These are phyloP conservation scores for Chenopodium quinoa DNA, from an alignment of 148 eudicot genomes.

Conservation along the genomic window DNA sequence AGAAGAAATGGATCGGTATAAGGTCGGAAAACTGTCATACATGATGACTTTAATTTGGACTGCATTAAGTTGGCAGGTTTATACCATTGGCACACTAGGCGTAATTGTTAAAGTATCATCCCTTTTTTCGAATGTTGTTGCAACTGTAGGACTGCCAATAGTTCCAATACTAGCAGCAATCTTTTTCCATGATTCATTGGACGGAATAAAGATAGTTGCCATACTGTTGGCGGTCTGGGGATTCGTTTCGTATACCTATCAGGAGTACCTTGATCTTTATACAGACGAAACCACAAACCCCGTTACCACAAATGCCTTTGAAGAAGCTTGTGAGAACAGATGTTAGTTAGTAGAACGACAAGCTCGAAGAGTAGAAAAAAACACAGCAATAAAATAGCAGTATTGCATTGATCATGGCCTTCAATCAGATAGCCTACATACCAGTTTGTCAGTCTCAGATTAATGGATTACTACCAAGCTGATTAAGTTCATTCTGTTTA, in stretches of 20 bases:
- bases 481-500: not conserved
- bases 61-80: slow-evolving; percentile 43
- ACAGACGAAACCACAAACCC: not conserved
- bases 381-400: not conserved
- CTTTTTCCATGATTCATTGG: slow-evolving; percentile 45
- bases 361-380: not conserved
- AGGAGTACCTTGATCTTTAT: slow-evolving; percentile 37
- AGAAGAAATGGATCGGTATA: slow-evolving; percentile 32
- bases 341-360: not conserved
- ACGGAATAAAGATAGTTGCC: slow-evolving; percentile 41
- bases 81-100: slow-evolving; percentile 29
- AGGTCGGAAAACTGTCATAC: slow-evolving; percentile 34
- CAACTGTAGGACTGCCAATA: slow-evolving; percentile 41
- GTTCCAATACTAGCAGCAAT: slow-evolving; percentile 46
- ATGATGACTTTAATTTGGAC: slow-evolving; percentile 44
- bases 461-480: no score
- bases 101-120: slow-evolving; percentile 41
- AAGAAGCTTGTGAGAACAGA: slow-evolving; percentile 3
- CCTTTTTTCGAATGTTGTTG: slow-evolving; percentile 39
- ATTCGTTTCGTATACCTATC: slow-evolving; percentile 43
- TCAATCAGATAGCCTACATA: not conserved
- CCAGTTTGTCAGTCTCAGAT: not conserved
- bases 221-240: slow-evolving; percentile 51
- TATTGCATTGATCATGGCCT: not conserved
- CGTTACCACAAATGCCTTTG: not conserved